phyloP scores from a whole-genome alignment of 345 rosid species.

The Zanthoxylum bungeanum region DNA sequence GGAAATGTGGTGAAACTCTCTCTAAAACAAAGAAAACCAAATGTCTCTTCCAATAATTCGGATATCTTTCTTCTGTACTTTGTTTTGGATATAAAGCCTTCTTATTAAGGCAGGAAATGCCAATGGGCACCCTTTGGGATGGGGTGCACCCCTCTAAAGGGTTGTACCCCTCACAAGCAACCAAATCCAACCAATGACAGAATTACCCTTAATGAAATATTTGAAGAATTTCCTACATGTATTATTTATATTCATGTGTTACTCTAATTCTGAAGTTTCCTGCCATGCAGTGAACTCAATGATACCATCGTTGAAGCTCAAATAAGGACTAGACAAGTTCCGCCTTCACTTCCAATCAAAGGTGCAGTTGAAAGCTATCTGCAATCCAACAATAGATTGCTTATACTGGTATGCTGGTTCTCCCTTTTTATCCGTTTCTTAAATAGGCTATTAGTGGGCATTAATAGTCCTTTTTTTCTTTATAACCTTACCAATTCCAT shows the following conservation, averaged over 20 bases:
- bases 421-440: background rate
- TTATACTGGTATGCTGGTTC: slow-evolving; percentile 40
- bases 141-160: too few relatives aligned
- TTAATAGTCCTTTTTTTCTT: background rate
- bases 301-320: slow-evolving; percentile 61
- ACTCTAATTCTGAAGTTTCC: background rate
- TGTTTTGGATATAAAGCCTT: too few relatives aligned
- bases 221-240: background rate
- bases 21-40: too few relatives aligned
- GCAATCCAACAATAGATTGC: slow-evolving; percentile 42
- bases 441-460: background rate
- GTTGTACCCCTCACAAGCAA: too few relatives aligned
- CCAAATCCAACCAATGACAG: too few relatives aligned
- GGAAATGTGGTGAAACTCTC: too few relatives aligned
- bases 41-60: too few relatives aligned
- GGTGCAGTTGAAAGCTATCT: slow-evolving; percentile 33
- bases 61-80: too few relatives aligned
- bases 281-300: slow-evolving; percentile 47
- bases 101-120: too few relatives aligned
- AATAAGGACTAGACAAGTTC: slow-evolving; percentile 47
- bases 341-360: slow-evolving; percentile 45
- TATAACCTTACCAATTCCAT: background rate
- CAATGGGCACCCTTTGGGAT: too few relatives aligned
- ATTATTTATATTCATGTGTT: background rate
- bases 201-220: too few relatives aligned